Evolutionary conservation across 2,329 filamentous ascomycete genomes (phyloP).

Genomic region (Esteya vermicola): DNA sequence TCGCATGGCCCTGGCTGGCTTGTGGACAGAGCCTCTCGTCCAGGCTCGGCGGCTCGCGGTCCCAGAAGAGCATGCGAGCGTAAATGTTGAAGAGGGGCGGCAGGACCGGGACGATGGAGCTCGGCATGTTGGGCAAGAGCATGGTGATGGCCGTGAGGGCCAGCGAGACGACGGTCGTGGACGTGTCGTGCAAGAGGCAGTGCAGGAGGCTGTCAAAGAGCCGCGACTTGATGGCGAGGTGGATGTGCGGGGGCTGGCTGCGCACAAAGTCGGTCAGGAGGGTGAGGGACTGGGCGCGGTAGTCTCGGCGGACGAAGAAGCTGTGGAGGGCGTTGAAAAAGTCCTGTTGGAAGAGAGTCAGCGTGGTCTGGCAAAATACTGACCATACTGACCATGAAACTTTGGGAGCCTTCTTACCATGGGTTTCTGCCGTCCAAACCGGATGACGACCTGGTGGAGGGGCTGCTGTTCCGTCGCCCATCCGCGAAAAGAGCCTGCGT

Average conservation of each 20-base stretch:
- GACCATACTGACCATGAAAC: no score
- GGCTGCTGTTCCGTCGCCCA: slow-evolving; percentile 36
- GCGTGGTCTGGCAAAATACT: no score
- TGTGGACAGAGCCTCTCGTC: no score
- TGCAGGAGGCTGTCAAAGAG: slow-evolving; percentile 58
- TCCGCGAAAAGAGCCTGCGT: slow-evolving; percentile 20
- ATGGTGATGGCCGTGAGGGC: slow-evolving; percentile 65
- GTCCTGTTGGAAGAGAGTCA: slow-evolving; percentile 27
- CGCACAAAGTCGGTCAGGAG: slow-evolving; percentile 61
- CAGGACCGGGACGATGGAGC: slow-evolving; percentile 52
- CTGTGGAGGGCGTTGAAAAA: slow-evolving; percentile 52
- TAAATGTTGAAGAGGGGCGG: slow-evolving; percentile 72
- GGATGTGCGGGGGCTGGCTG: slow-evolving; percentile 64
- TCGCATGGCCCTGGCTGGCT: no score
- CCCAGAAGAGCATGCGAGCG: slow-evolving; percentile 67
- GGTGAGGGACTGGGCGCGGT: slow-evolving; percentile 48
- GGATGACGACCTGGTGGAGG: slow-evolving; percentile 36
- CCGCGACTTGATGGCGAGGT: slow-evolving; percentile 57
- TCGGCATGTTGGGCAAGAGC: slow-evolving; percentile 70
- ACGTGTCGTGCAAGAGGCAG: slow-evolving; percentile 65
- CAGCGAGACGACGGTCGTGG: slow-evolving; percentile 61
- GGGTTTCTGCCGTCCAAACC: slow-evolving; percentile 54
- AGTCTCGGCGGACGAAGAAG: slow-evolving; percentile 49
- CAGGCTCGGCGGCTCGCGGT: slow-evolving; percentile 33
- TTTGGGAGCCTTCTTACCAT: slow-evolving; percentile 21